Base-by-base conservation (phyloP, 495 filamentous ascomycete species). In the Talaromyces nanjingensis region DNA sequence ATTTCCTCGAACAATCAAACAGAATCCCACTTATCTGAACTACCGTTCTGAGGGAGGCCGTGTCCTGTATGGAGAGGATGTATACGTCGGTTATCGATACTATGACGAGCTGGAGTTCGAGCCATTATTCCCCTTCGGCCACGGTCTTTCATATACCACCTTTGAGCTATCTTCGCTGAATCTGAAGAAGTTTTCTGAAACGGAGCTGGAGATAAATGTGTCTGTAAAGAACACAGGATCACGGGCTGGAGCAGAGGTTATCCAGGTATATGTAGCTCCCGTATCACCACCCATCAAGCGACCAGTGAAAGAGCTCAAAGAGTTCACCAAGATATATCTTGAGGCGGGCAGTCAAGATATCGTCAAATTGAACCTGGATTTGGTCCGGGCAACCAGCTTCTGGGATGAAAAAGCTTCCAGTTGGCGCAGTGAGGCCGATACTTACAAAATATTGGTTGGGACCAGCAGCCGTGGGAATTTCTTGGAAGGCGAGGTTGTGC, bases 51-150 rank as follows among this genome's bases (percentile, higher is more conserved):
- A 94, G 73, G 87, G 90, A 67, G 78, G 84, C 39, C 82, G 87
- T 57, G 89, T 92, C 11, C 76, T 91, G 6, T 93, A 92, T 68
- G 88, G 89, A 53, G 90, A 93, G 73, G 87, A 87, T 63, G 76
- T 96, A 57, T 93, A 88, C 71, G 87, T 96, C 60, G 91, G 91
- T 2, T 96, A 96, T 72, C 79, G 89, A 2, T 89, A 89, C 75
- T 96, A 91, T 76, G 91, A 96, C 70, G 84, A 86, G 55, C 71
- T 81, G 16, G 75, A 83, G 12, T 76, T 89, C 42, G 73, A 77
- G 1, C 86, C 89, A 0, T 80, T 88, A 0, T 94, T 94, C 75
- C 79, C 87, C 59, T 96, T 96, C 69, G 91, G 91, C 56, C 87
- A 93, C 70, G 91, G 91, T 24, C 83, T 96, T 12, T 90, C 87